Conservation (phyloP, 2,329 filamentous ascomycete genomes). For the Penicillium sp. region DNA sequence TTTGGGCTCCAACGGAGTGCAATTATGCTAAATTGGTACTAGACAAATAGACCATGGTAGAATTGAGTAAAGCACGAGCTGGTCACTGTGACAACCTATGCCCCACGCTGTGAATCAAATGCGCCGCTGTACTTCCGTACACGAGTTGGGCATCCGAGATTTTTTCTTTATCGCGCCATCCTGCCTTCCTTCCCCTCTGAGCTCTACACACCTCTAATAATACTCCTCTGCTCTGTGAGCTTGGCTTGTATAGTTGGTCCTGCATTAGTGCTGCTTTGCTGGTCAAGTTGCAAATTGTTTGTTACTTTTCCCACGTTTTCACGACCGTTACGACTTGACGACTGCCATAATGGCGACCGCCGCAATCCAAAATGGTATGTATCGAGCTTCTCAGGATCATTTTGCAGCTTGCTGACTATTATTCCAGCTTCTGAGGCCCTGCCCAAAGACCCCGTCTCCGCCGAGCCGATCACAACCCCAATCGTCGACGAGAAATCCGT, state of each 20-base stretch:
- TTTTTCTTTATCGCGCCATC: slow-evolving; percentile 15
- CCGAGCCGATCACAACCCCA: slow-evolving; percentile 12
- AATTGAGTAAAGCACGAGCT: slow-evolving; percentile 14
- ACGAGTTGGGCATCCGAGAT: slow-evolving; percentile 13
- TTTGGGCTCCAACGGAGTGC: slow-evolving; percentile 13
- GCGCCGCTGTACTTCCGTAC: slow-evolving; percentile 12
- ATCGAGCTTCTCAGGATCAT: not conserved
- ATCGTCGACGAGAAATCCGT: slow-evolving; percentile 14
- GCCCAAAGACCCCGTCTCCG: slow-evolving; percentile 17
- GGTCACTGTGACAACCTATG: slow-evolving; percentile 25
- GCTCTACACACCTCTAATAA: slow-evolving; percentile 8
- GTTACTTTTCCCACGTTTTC: slow-evolving; percentile 6
- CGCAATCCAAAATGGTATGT: slow-evolving; percentile 20
- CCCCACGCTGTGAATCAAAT: slow-evolving; percentile 12
- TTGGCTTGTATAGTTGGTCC: slow-evolving; percentile 20
- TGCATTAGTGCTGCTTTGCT: slow-evolving; percentile 23
- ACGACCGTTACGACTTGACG: slow-evolving; percentile 25
- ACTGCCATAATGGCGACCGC: slow-evolving; percentile 23
- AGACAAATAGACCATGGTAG: not conserved
- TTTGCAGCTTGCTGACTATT: not conserved
- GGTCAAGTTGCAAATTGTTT: slow-evolving; percentile 24
- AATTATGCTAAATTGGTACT: slow-evolving; percentile 2
- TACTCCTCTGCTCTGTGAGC: slow-evolving; percentile 17
- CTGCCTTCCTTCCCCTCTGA: slow-evolving; percentile 7
- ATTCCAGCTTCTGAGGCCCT: slow-evolving; percentile 17